A percentile compares a stretch with the other conserved stretches of the same genome.
phyloP scores from a whole-genome alignment of 345 rosid species.

The Arabis hirsuta region DNA sequence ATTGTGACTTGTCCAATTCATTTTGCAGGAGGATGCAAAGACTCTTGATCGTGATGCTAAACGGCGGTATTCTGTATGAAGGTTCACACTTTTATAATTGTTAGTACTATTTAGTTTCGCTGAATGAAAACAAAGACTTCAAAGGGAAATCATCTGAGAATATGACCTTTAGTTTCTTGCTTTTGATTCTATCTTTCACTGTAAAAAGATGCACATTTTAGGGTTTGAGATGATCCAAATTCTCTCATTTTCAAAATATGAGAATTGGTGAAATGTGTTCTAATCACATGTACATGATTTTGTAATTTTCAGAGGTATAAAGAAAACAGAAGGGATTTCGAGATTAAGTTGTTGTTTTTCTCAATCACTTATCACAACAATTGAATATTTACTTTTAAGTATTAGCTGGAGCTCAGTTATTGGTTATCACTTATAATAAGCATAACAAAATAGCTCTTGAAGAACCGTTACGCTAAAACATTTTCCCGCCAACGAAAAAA shows the following conservation, averaged over 20 bases:
- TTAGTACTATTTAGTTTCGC: conserved; percentile 31
- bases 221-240: not conserved
- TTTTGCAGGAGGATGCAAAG: conserved; percentile 80
- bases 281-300: conserved; percentile 25
- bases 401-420: no score
- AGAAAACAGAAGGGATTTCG: not conserved
- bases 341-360: no score
- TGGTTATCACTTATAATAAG: no score
- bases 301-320: conserved; percentile 13
- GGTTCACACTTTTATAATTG: conserved; percentile 5
- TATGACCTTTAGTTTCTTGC: conserved; percentile 19
- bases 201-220: conserved; percentile 24
- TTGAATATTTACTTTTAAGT: no score
- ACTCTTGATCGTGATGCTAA: conserved; percentile 64
- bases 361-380: no score
- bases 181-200: conserved; percentile 16
- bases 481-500: not conserved
- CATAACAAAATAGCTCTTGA: no score
- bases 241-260: conserved; percentile 21
- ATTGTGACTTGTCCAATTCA: conserved; percentile 19
- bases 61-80: conserved; percentile 61
- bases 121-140: not conserved
- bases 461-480: no score
- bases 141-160: conserved; percentile 18
- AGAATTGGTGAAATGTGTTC: conserved; percentile 17